Evolutionary conservation across 1,284 basidiomycete species (phyloP), one percentile per base, ranked within the genome.

Genomic region (Ceratobasidium sp.): DNA sequence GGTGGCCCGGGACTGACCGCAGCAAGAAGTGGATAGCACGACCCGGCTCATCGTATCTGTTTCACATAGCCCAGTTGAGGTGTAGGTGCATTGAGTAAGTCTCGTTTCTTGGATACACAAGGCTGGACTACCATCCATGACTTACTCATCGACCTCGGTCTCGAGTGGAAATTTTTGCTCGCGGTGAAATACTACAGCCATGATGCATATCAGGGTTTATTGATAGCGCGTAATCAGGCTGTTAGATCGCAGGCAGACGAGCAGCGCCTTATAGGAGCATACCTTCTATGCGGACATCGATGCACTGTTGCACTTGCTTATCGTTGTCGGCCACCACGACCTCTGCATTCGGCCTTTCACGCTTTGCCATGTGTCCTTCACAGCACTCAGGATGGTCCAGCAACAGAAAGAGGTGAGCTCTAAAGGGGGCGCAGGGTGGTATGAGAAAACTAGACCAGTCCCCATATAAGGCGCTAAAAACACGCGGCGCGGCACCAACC

Each of bases 161-260:
- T 90, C 87, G 30, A 87, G 77, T 64, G 88, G 82, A 74, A 91
- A 92, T 46, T 80, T 79, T 79, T 89, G 88, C 76, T 90, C 88
- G 73, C 79, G 77, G 73, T 83, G 80, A 78, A 91, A 92, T 66
- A 91, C 89, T 72, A 29, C 13, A 42, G 30, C 4, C 46, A 29
- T 42, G 49, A 11, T 49, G 44, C 16, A 19, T 36, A 36, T 7
- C 42, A n/a, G 6, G 4, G 5, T 27, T 23, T 41, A 53, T 23
- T 29, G 56, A 23, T 39, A 23, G 30, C 36, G 27, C 39, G 30
- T 19, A 44, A n/a, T 27, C 30, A 53, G 33, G 23, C 36, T 21
- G 50, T 64, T 36, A 64, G 60, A 54, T 21, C 33, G 62, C n/a
- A 30, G 27, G 7, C 25, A 46, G 21, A 52, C 39, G 36, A 27